These are phyloP conservation scores for Aspergillus sergii DNA, from an alignment of 2,329 filamentous ascomycete species.

Conservation along the genomic window DNA sequence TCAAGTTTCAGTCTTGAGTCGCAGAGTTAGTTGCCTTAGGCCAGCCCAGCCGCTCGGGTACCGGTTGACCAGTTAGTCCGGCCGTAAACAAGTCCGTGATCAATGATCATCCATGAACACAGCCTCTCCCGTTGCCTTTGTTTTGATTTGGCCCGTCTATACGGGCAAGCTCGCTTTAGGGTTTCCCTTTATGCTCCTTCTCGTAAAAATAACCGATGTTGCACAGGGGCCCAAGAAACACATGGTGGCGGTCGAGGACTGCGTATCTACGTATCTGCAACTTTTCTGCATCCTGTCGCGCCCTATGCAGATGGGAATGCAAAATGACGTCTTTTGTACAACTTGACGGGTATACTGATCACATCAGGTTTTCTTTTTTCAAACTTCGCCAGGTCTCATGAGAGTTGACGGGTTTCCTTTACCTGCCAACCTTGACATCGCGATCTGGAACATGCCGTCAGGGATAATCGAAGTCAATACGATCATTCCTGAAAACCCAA, in stretches of 20 bases:
- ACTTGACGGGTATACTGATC: background rate
- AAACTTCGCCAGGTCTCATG: slow-evolving; percentile 2
- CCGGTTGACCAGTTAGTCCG: slow-evolving; percentile 5
- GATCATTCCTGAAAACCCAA: background rate
- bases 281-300: slow-evolving; percentile 1
- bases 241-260: slow-evolving; percentile 9
- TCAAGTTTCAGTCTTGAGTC: slow-evolving; percentile 14
- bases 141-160: background rate
- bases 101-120: background rate
- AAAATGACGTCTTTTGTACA: slow-evolving; percentile 7
- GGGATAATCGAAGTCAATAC: background rate
- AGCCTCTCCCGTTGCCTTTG: slow-evolving; percentile 12
- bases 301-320: slow-evolving; percentile 4
- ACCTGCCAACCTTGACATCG: background rate
- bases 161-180: background rate
- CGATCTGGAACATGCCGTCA: background rate
- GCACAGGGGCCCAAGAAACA: slow-evolving; percentile 7
- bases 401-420: background rate
- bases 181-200: slow-evolving; percentile 10
- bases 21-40: background rate
- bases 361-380: background rate
- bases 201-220: slow-evolving; percentile 11
- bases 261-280: background rate
- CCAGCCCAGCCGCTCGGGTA: slow-evolving; percentile 8
- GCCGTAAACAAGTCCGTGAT: background rate